Evolutionary conservation across 2,329 filamentous ascomycete species (phyloP), one percentile per base, ranked within the genome.

Genomic region (Arthrobotrys conoides): DNA sequence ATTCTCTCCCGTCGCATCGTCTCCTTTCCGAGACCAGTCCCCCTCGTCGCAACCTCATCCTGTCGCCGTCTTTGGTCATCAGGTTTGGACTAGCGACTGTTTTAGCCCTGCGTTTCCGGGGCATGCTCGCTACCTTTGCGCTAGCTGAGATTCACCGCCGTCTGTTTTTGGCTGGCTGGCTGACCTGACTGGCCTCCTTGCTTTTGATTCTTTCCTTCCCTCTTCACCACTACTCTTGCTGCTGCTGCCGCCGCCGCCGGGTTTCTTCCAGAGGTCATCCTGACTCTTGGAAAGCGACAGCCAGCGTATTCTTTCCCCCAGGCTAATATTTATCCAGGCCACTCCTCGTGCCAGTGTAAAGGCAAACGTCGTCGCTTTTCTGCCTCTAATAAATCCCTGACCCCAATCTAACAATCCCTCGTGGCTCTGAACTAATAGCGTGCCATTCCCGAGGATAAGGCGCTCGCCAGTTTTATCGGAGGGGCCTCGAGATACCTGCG

Each of bases 31-130:
- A 59, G 57, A 9, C 57, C 46, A 61, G 57, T 36, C 44, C 33
- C 33, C 57, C 41, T 65, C 46, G 41, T 65, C 61, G 41, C 41
- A 71, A 27, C 41, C 53, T 49, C 48, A 53, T 49, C 55, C 38
- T 48, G 49, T n/a, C 70, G 70, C 51, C 61, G 70, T 61, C 70
- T 73, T 67, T 73, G 70, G 69, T 36, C 70, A 55, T 67, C 70
- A 73, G 61, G 65, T 73, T 73, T 51, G 63, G 46, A 49, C 61
- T 66, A 67, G 70, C 70, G 61, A 73, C 70, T 38, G 70, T 65
- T 61, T 61, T 73, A 73, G 70, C 61, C 65, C 59, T 64, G 70
- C 57, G 49, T 73, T 73, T 73, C 70, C 51, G 61, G 70, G 68
- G 66, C 38, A 51, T 46, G 44, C 46, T 64, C 41, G 69, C 61